These are phyloP conservation scores for Coemansia sp. DNA, from an alignment of 192 early-diverging fungal genomes.

Conservation along the genomic window DNA sequence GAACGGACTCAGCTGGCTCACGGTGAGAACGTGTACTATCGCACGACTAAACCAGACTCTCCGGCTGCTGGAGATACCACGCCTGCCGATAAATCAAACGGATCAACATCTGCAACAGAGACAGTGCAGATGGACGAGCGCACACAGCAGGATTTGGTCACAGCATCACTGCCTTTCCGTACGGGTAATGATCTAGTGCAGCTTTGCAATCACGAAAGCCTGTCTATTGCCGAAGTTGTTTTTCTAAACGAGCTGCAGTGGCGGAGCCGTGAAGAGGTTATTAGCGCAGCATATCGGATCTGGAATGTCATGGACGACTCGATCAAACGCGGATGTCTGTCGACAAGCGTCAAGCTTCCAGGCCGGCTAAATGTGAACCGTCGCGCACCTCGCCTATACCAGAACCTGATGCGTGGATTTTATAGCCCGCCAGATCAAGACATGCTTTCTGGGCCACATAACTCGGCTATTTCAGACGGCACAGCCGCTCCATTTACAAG, in stretches of 20 bases:
- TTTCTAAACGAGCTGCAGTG: constrained; percentile 92
- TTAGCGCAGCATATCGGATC: constrained; percentile 68
- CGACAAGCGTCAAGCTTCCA: constrained; percentile 65
- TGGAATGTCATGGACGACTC: constrained; percentile 94
- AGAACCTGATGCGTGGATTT: constrained; percentile 79
- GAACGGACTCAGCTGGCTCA: constrained; percentile 80
- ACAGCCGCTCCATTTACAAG: constrained; percentile 2
- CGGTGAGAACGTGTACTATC: constrained; percentile 69
- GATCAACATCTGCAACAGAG: background rate
- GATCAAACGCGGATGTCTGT: constrained; percentile 73
- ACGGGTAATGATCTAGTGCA: constrained; percentile 76
- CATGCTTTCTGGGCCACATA: constrained; percentile 14
- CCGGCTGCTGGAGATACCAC: background rate
- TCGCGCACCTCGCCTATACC: constrained; percentile 83
- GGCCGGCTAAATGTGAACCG: constrained; percentile 79
- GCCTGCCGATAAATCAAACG: constrained; percentile 1
- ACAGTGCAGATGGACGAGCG: constrained; percentile 57
- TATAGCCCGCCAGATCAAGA: constrained; percentile 50
- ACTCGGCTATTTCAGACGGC: constrained; percentile 22
- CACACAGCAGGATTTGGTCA: constrained; percentile 69
- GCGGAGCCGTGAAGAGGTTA: constrained; percentile 80
- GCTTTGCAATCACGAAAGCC: constrained; percentile 76
- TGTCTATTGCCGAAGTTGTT: constrained; percentile 95
- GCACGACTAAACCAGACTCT: constrained; percentile 27
- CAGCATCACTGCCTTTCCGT: constrained; percentile 80